Conservation (phyloP, 495 filamentous ascomycete genomes). For the Mytilinidion resinicola region DNA sequence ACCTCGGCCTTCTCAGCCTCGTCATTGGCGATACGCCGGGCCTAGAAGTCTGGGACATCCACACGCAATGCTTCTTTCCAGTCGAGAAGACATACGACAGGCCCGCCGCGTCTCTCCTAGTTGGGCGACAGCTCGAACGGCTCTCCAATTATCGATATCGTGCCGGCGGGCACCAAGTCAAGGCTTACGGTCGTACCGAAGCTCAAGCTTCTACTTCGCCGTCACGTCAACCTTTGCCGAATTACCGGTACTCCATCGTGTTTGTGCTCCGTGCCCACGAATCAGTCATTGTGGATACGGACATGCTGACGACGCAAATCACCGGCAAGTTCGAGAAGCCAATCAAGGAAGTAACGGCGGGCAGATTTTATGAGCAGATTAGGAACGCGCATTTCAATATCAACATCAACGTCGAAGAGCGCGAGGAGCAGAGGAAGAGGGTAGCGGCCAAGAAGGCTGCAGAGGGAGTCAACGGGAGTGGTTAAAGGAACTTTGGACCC, state of each 20-base stretch:
- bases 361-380: slow-evolving; percentile 20
- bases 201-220: background rate
- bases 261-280: slow-evolving; percentile 24
- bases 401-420: slow-evolving; percentile 19
- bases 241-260: slow-evolving; percentile 25
- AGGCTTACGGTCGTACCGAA: slow-evolving; percentile 14
- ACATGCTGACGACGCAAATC: slow-evolving; percentile 10
- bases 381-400: slow-evolving; percentile 25
- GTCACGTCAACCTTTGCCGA: background rate
- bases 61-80: background rate
- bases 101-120: slow-evolving; percentile 13
- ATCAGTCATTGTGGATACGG: slow-evolving; percentile 10
- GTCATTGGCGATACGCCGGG: slow-evolving; percentile 23
- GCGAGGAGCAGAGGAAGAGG: slow-evolving; percentile 23
- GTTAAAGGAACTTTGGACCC: background rate
- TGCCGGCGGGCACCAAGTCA: slow-evolving; percentile 23
- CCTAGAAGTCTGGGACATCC: slow-evolving; percentile 25
- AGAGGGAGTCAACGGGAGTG: background rate
- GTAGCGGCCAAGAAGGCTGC: slow-evolving; percentile 4
- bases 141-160: slow-evolving; percentile 16
- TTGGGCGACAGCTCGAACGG: slow-evolving; percentile 16
- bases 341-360: slow-evolving; percentile 16
- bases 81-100: slow-evolving; percentile 15
- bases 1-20: slow-evolving; percentile 21
- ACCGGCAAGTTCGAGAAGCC: slow-evolving; percentile 21